A percentile compares a stretch with the other conserved stretches of the same genome.
Evolutionary conservation across 2,329 filamentous ascomycete genomes (phyloP).

Genomic region (Claviceps citrina): DNA sequence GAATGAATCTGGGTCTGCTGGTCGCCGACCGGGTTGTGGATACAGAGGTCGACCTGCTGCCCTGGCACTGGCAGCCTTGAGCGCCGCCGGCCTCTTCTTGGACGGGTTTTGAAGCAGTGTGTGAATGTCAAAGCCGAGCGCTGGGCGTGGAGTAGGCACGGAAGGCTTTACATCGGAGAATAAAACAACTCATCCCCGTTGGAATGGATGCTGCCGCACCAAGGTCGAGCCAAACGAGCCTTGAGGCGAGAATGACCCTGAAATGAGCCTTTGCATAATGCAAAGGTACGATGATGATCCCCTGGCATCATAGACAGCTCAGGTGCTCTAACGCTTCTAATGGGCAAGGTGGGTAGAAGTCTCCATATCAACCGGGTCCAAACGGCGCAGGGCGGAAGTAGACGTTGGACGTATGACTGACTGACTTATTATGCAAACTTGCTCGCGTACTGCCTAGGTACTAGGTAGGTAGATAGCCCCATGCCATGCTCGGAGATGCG

Average conservation of each 20-base stretch:
- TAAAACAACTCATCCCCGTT: conserved; percentile 1
- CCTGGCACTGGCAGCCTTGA: not conserved
- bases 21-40: not conserved
- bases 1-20: not conserved
- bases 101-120: not conserved
- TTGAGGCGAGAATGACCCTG: not conserved
- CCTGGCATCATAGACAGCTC: conserved; percentile 4
- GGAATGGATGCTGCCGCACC: not conserved
- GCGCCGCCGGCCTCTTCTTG: not conserved
- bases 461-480: conserved; percentile 5
- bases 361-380: not conserved
- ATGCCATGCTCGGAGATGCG: conserved; percentile 4
- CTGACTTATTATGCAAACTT: not conserved
- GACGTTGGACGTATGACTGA: not conserved
- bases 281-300: conserved; percentile 5
- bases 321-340: not conserved
- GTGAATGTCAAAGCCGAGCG: not conserved
- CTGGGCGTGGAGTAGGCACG: not conserved
- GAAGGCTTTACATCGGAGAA: conserved; percentile 2
- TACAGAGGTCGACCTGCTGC: not conserved
- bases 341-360: conserved; percentile 2
- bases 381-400: conserved; percentile 1
- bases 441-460: too few relatives aligned
- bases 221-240: not conserved
- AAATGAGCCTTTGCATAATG: conserved; percentile 5